phyloP scores from a whole-genome alignment of 2,329 filamentous ascomycete species.

The Beauveria rudraprayagi region DNA sequence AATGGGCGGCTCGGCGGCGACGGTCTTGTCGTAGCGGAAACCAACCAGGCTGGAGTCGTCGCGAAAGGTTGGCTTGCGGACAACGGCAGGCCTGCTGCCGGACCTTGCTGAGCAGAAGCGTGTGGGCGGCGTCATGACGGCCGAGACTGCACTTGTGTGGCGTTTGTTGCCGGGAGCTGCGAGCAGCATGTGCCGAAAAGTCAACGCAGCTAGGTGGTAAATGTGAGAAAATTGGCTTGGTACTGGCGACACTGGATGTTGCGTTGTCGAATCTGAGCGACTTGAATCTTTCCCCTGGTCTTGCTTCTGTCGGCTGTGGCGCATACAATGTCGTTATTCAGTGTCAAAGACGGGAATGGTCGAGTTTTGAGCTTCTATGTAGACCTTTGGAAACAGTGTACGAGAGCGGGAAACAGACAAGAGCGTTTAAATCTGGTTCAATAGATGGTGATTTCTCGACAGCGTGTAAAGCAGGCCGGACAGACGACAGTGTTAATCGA shows the following conservation, averaged over 20 bases:
- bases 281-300: not conserved
- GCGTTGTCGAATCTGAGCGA: too few species aligned
- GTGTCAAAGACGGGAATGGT: not conserved
- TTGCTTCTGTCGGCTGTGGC: not conserved
- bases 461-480: not conserved
- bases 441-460: not conserved
- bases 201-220: too few species aligned
- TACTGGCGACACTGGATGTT: not conserved
- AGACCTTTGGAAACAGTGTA: not conserved
- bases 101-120: not conserved
- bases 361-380: not conserved
- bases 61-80: slow-evolving; percentile 29
- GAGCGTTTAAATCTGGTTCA: too few species aligned
- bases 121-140: not conserved
- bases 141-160: not conserved
- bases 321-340: not conserved
- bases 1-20: slow-evolving; percentile 49
- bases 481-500: not conserved
- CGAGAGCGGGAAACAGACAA: not conserved
- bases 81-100: slow-evolving; percentile 23
- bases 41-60: slow-evolving; percentile 45
- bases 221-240: not conserved
- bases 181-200: not conserved
- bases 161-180: not conserved
- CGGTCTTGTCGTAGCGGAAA: slow-evolving; percentile 54